A percentile compares a stretch with the other conserved stretches of the same genome.
phyloP scores from a whole-genome alignment of 2,329 filamentous ascomycete species.

The Calonectria henricotiae region DNA sequence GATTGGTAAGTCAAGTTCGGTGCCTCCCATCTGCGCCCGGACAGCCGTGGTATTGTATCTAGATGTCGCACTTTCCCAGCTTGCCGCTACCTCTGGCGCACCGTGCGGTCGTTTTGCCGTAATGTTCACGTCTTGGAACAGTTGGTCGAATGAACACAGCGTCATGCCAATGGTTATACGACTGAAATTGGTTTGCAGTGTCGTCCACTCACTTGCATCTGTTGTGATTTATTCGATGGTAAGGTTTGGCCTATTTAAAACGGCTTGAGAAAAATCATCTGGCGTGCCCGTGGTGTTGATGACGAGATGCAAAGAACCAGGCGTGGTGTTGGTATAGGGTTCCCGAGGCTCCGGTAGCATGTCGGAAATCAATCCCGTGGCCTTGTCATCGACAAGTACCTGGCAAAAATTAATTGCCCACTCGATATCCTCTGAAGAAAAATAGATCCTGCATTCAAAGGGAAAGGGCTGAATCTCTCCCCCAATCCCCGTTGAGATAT shows the following conservation, averaged over 20 bases:
- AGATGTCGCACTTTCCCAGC: not conserved
- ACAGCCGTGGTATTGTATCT: not conserved
- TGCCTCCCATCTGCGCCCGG: not conserved
- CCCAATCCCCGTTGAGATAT: not conserved
- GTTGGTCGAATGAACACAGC: not conserved
- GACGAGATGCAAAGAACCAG: not conserved
- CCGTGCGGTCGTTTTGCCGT: not conserved
- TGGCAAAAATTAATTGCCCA: not conserved
- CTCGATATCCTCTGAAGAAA: not conserved
- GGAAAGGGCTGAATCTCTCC: not conserved
- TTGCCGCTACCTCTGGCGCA: not conserved
- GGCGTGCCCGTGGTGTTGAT: not conserved
- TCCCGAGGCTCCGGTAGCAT: not conserved
- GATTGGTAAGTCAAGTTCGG: not conserved
- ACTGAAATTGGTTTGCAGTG: not conserved
- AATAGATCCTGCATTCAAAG: not conserved
- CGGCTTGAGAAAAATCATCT: not conserved
- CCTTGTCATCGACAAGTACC: not conserved
- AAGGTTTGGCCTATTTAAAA: not conserved
- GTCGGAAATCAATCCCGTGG: not conserved
- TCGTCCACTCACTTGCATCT: not conserved
- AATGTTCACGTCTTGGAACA: conserved; percentile 6
- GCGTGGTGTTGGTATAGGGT: not conserved
- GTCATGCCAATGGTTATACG: not conserved
- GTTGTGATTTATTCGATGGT: not conserved